Conservation (phyloP, 768 basidiomycete genomes). For the Termitomyces sp. region DNA sequence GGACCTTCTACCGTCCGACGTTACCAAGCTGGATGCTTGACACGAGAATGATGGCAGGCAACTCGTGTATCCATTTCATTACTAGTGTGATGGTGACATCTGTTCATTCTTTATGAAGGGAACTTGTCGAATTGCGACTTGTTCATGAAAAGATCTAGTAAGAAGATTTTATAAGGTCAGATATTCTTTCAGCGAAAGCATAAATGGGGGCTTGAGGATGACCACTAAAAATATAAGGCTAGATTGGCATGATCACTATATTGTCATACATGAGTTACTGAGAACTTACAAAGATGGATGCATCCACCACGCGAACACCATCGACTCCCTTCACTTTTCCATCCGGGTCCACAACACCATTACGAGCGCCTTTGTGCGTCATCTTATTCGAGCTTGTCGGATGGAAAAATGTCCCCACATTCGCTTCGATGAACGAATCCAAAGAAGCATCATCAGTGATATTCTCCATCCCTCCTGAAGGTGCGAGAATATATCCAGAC, state of each 20-base stretch:
- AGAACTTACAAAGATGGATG: conserved; percentile 23
- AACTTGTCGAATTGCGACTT: background rate
- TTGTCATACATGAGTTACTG: background rate
- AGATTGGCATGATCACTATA: background rate
- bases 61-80: too few species aligned
- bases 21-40: too few species aligned
- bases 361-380: conserved; percentile 13
- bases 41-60: too few species aligned
- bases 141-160: background rate
- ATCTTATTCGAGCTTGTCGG: conserved; percentile 18
- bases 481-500: conserved; percentile 10
- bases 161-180: conserved; percentile 13
- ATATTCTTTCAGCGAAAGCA: conserved; percentile 11
- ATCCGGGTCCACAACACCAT: conserved; percentile 27
- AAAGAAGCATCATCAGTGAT: conserved; percentile 13
- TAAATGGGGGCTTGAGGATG: conserved; percentile 13
- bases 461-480: conserved; percentile 3
- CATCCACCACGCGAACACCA: conserved; percentile 28
- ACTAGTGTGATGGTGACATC: background rate
- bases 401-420: conserved; percentile 12
- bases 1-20: too few species aligned
- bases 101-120: background rate
- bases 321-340: conserved; percentile 21
- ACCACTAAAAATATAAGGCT: conserved; percentile 7
- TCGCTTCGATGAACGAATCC: conserved; percentile 15